A percentile compares a stretch with the other conserved stretches of the same genome.
phyloP scores from a whole-genome alignment of 2,329 filamentous ascomycete genomes.

The Hypoxylon sp. region DNA sequence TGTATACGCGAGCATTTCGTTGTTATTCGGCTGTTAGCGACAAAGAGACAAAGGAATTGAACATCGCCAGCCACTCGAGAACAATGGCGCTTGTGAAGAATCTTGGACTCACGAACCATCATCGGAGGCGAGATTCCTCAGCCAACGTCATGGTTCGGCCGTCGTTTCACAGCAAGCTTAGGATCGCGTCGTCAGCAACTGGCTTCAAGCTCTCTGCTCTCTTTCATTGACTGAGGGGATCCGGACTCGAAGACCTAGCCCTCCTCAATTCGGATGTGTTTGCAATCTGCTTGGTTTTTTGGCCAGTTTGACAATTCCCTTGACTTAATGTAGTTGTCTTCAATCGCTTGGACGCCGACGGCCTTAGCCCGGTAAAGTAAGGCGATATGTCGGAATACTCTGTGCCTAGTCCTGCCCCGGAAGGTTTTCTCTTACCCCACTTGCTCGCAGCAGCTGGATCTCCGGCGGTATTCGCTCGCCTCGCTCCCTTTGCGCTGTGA shows the following conservation, averaged over 20 bases:
- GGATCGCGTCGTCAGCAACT: neutral
- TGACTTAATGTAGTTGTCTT: neutral
- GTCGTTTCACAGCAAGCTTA: neutral
- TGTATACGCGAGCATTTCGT: neutral
- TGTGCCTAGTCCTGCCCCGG: neutral
- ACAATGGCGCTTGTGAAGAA: neutral
- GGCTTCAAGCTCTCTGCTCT: neutral
- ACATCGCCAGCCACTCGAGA: neutral
- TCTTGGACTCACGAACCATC: neutral
- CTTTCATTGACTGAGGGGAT: neutral
- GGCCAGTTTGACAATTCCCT: neutral
- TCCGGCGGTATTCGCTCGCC: neutral
- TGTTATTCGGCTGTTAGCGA: neutral
- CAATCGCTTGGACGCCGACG: slow-evolving; percentile 2
- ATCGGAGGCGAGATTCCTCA: neutral
- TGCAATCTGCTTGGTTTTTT: neutral
- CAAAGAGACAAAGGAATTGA: neutral
- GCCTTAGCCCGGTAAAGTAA: slow-evolving; percentile 1
- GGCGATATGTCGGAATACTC: slow-evolving; percentile 5
- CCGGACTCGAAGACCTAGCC: neutral
- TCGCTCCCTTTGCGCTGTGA: neutral
- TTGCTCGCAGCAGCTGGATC: neutral
- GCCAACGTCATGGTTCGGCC: neutral
- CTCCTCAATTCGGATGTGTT: neutral
- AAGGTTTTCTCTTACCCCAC: slow-evolving; percentile 3